Conservation (phyloP, 225 moss, liverwort and hornwort species). For the Sphagnum tenellum region DNA sequence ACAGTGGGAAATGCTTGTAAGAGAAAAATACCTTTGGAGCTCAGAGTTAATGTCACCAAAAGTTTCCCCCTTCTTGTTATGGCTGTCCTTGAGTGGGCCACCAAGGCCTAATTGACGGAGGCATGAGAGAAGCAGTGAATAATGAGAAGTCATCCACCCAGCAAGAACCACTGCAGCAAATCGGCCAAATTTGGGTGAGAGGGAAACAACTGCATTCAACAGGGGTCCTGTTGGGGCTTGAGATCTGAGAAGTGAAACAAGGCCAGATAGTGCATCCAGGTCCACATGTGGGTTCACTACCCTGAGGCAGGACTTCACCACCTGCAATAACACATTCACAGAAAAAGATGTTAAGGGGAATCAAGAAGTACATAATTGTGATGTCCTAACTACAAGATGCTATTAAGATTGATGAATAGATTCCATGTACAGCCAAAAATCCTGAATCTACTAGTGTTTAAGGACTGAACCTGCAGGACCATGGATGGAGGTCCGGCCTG, state of each 20-base stretch:
- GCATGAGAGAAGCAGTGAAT: constrained; percentile 55
- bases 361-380: too few relatives aligned
- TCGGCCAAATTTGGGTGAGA: constrained; percentile 65
- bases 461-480: constrained; percentile 18
- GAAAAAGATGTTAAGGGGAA: too few relatives aligned
- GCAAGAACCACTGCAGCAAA: constrained; percentile 76
- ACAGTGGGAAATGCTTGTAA: too few relatives aligned
- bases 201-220: constrained; percentile 56
- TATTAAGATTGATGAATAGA: too few relatives aligned
- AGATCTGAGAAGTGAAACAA: constrained; percentile 52
- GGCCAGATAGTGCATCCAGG: constrained; percentile 70
- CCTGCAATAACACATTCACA: constrained; percentile 24
- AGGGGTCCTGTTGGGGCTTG: constrained; percentile 73
- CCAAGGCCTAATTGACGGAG: constrained; percentile 56
- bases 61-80: constrained; percentile 42
- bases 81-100: constrained; percentile 49
- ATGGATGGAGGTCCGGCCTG: constrained; percentile 39
- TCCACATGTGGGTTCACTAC: constrained; percentile 45
- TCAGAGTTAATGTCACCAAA: constrained; percentile 36
- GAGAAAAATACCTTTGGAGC: constrained; percentile 21
- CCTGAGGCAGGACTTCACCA: constrained; percentile 51
- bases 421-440: too few relatives aligned
- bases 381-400: too few relatives aligned
- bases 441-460: too few relatives aligned
- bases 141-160: constrained; percentile 85